Percentiles rank a stretch among this genome's conserved stretches.
Evolutionary conservation across 441 rosid species (phyloP).

Genomic region (Erodium moschatum): DNA sequence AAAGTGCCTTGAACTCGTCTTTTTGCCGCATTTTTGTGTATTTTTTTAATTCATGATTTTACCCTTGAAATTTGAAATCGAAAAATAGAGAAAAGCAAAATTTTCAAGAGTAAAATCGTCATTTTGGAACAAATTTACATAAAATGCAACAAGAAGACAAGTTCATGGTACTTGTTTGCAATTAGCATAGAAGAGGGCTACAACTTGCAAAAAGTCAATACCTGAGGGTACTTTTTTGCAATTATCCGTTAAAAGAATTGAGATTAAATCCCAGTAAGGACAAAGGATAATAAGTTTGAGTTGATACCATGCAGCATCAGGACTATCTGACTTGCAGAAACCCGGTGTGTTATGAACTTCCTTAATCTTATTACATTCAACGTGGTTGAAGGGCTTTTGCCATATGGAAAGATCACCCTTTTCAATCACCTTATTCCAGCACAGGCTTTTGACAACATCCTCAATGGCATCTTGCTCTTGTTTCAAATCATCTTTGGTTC

Average conservation of each 20-base stretch:
- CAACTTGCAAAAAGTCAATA: too few relatives aligned
- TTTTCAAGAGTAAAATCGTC: too few relatives aligned
- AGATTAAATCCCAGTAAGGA: neutral
- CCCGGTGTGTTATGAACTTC: constrained; percentile 44
- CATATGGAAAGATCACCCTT: constrained; percentile 58
- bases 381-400: constrained; percentile 78
- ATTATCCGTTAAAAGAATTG: neutral
- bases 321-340: constrained; percentile 57
- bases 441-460: constrained; percentile 51
- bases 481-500: constrained; percentile 67
- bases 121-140: too few relatives aligned
- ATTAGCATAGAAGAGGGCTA: too few relatives aligned
- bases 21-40: too few relatives aligned
- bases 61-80: too few relatives aligned
- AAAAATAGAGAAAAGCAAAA: too few relatives aligned
- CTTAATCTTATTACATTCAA: constrained; percentile 50
- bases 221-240: too few relatives aligned
- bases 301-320: constrained; percentile 68
- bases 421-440: constrained; percentile 87
- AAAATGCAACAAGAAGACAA: too few relatives aligned
- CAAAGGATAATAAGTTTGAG: constrained; percentile 6
- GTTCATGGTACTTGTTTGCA: too few relatives aligned
- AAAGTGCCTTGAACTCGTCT: too few relatives aligned
- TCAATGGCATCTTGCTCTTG: constrained; percentile 81
- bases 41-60: too few relatives aligned